Base-by-base conservation (phyloP, 331 rosid genomes). In the Prunus yedoensis region DNA sequence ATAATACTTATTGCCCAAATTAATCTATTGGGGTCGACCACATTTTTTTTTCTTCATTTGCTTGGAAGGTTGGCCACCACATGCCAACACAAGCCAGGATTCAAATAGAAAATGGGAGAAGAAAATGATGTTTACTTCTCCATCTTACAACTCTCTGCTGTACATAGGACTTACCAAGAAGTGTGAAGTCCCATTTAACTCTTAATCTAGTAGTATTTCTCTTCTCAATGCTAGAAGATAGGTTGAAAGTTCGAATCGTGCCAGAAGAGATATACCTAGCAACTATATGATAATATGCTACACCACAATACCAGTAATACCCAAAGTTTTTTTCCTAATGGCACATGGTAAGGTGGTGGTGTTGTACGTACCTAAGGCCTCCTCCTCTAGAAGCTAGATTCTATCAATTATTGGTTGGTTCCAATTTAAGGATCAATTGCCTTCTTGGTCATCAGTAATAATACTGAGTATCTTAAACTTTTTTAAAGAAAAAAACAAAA, bases 351-450 rank as follows among this genome's bases (percentile, higher is more conserved):
- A 21, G 62, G 25, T 56, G 13, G 62, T n/a, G 21, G 6, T 28
- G 35, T 25, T 27, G 23, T 14, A 3, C 23, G 23, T 14, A 14
- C 23, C 41, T 35, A 28, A 18, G 47, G 41, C 32, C 57, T 20
- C 21, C 51, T 54, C 75, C 32, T 16, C 25, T 38, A 30, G 56
- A 41, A 25, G 68, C 10, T 78, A 17, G 50, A 74, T 23, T 25
- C 58, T 15, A 59, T 58, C 58, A 20, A 14, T 35, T 13, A 64
- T 10, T 25, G 49, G 18, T 10, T 25, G 49, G 18, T 12, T 15
- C 70, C 13, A 63, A 73, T 76, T 77, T 82, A 23, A 66, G 65
- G 52, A 11, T 43, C 49, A 81, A 80, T n/a, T 49, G 51, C 27
- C 7, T 32, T 60, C 43, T 52, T 54, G 77, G 57, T 10, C 5